phyloP scores from a whole-genome alignment of 352 stramenopile species.

The Phytophthora multivora region DNA sequence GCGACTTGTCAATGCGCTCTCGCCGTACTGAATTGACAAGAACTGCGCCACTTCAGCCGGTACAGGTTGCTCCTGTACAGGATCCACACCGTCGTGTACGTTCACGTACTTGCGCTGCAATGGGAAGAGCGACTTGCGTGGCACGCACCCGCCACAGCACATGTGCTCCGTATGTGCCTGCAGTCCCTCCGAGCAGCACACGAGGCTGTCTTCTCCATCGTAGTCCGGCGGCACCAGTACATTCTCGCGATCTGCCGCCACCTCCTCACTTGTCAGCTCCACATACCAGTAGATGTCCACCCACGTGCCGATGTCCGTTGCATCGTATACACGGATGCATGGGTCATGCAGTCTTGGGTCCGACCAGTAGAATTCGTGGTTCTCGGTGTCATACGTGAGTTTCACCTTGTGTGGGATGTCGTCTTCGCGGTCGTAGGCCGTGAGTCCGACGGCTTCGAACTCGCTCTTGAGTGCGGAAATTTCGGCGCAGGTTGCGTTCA shows the following conservation, averaged over 20 bases:
- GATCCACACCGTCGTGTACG: constrained; percentile 49
- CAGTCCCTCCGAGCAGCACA: constrained; percentile 78
- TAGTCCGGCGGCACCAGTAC: constrained; percentile 65
- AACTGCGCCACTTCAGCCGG: constrained; percentile 63
- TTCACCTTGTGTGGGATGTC: constrained; percentile 84
- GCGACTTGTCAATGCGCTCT: constrained; percentile 51
- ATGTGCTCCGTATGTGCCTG: constrained; percentile 67
- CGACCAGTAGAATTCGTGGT: constrained; percentile 82
- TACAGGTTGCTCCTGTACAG: constrained; percentile 59
- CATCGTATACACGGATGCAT: constrained; percentile 79
- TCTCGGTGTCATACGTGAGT: constrained; percentile 85
- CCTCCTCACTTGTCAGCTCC: constrained; percentile 51
- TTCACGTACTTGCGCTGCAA: constrained; percentile 50
- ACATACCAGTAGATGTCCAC: constrained; percentile 88
- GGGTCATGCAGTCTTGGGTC: constrained; percentile 75
- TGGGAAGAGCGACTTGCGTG: constrained; percentile 63
- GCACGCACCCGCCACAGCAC: constrained; percentile 79
- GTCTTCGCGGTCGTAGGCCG: constrained; percentile 70
- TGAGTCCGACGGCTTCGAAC: constrained; percentile 63
- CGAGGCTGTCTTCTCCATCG: constrained; percentile 63
- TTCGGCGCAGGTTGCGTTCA: constrained; percentile 70
- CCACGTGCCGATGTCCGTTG: constrained; percentile 60
- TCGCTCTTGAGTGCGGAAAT: constrained; percentile 74
- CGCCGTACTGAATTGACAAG: constrained; percentile 73
- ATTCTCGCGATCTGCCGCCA: constrained; percentile 46